phyloP scores from a whole-genome alignment of 805 yeast species.

The Scheffersomyces ergatensis region DNA sequence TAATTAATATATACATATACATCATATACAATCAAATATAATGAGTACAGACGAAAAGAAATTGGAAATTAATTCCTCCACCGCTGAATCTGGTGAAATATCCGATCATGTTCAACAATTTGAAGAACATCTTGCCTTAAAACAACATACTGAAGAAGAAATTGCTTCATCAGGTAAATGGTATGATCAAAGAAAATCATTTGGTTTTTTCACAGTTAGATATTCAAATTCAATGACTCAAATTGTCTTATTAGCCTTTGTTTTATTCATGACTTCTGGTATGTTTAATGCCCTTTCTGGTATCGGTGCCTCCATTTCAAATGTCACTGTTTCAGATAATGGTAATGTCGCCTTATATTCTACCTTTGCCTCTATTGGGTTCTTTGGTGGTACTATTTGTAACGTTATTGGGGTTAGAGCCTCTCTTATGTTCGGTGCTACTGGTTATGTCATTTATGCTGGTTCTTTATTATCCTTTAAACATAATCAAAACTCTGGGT shows the following conservation, averaged over 20 bases:
- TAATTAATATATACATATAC: no score
- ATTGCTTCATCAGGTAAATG: conserved; percentile 35
- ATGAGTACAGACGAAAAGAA: background rate
- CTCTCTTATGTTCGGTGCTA: conserved; percentile 50
- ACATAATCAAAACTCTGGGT: conserved; percentile 47
- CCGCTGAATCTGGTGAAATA: conserved; percentile 7
- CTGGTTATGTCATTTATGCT: conserved; percentile 53
- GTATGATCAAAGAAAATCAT: conserved; percentile 28
- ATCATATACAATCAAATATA: no score
- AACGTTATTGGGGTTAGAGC: conserved; percentile 47
- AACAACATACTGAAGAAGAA: conserved; percentile 23
- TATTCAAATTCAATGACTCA: conserved; percentile 22
- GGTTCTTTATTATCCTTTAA: conserved; percentile 49
- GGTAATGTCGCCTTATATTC: conserved; percentile 53
- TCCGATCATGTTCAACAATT: conserved; percentile 7
- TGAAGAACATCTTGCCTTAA: conserved; percentile 17
- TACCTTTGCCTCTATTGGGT: conserved; percentile 57
- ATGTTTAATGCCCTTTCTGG: conserved; percentile 52
- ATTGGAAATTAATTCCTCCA: background rate
- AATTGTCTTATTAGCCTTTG: conserved; percentile 45
- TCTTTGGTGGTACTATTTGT: conserved; percentile 54
- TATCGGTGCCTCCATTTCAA: conserved; percentile 47
- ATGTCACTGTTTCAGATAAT: conserved; percentile 40
- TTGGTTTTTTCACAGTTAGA: conserved; percentile 4
- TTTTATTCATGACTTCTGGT: conserved; percentile 50